These are phyloP conservation scores for Zygoascus hellenicus DNA, from an alignment of 1,139 yeast species.

Conservation along the genomic window DNA sequence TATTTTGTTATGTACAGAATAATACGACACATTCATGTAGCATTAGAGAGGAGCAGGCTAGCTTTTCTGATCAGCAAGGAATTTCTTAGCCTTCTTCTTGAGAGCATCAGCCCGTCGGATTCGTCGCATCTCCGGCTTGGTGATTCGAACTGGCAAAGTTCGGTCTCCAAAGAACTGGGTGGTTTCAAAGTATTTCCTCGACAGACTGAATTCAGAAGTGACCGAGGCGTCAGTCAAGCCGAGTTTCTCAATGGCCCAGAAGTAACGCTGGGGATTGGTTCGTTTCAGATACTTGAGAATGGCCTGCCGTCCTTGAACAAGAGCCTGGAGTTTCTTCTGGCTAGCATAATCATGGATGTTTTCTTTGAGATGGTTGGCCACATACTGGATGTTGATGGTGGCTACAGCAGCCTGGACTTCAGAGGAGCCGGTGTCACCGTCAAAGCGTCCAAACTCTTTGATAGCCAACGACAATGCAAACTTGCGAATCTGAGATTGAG, in stretches of 20 bases:
- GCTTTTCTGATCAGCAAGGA: slow-evolving; percentile 13
- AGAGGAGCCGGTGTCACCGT: slow-evolving; percentile 90
- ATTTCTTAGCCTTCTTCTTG: slow-evolving; percentile 29
- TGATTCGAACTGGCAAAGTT: slow-evolving; percentile 29
- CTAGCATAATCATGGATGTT: slow-evolving; percentile 69
- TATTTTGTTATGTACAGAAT: not conserved
- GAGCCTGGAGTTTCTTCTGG: slow-evolving; percentile 64
- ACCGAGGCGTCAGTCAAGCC: slow-evolving; percentile 82
- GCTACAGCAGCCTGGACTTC: slow-evolving; percentile 93
- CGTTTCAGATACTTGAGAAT: slow-evolving; percentile 74
- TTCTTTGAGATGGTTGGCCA: slow-evolving; percentile 68
- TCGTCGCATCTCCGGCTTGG: slow-evolving; percentile 28
- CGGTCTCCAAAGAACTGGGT: slow-evolving; percentile 70
- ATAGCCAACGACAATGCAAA: slow-evolving; percentile 61
- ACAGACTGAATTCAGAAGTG: slow-evolving; percentile 76
- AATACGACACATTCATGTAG: not conserved
- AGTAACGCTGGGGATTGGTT: slow-evolving; percentile 74
- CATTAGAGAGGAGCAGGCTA: no score
- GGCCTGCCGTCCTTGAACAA: slow-evolving; percentile 85
- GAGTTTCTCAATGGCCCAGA: slow-evolving; percentile 76
- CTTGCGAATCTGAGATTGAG: slow-evolving; percentile 51
- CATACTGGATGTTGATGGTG: slow-evolving; percentile 73
- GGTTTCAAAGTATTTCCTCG: slow-evolving; percentile 77
- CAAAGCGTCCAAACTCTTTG: slow-evolving; percentile 71
- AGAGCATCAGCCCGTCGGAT: slow-evolving; percentile 25